A percentile compares a stretch with the other conserved stretches of the same genome.
Evolutionary conservation across 2,329 filamentous ascomycete species (phyloP).

Genomic region (Colletotrichum acutatum): DNA sequence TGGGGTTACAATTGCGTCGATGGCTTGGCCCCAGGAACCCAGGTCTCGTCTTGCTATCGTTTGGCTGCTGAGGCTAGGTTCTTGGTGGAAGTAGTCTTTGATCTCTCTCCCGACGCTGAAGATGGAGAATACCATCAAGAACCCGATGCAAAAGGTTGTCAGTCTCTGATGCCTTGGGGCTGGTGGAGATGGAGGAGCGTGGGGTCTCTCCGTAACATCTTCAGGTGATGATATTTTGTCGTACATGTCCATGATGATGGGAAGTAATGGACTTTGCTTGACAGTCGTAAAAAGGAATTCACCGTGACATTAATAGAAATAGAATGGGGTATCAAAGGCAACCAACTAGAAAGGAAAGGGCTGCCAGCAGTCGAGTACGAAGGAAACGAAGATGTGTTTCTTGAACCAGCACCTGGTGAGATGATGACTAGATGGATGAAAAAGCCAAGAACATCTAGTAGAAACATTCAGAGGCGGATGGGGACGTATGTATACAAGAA

Average conservation of each 20-base stretch:
- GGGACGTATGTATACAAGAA: slow-evolving; percentile 12
- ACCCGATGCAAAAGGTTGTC: slow-evolving; percentile 12
- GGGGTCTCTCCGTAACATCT: background rate
- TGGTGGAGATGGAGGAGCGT: background rate
- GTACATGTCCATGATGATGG: slow-evolving; percentile 9
- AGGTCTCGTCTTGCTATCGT: background rate
- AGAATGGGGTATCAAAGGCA: background rate
- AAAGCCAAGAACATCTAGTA: background rate
- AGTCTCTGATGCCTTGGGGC: background rate
- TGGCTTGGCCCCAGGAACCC: slow-evolving; percentile 31
- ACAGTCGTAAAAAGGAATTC: background rate
- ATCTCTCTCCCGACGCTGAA: slow-evolving; percentile 29
- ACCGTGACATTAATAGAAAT: slow-evolving; percentile 8
- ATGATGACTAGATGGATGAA: background rate
- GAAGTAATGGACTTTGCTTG: background rate
- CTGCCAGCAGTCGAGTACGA: slow-evolving; percentile 18
- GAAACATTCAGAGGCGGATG: background rate
- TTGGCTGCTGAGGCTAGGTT: background rate
- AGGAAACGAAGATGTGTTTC: background rate
- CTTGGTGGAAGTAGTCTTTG: background rate
- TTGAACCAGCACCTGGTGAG: background rate
- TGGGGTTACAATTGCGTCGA: slow-evolving; percentile 30
- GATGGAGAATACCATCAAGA: slow-evolving; percentile 32
- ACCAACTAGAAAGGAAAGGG: background rate
- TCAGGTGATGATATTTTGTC: slow-evolving; percentile 7